Evolutionary conservation across 2,329 filamentous ascomycete species (phyloP).

Genomic region (Ilyonectria sp.): DNA sequence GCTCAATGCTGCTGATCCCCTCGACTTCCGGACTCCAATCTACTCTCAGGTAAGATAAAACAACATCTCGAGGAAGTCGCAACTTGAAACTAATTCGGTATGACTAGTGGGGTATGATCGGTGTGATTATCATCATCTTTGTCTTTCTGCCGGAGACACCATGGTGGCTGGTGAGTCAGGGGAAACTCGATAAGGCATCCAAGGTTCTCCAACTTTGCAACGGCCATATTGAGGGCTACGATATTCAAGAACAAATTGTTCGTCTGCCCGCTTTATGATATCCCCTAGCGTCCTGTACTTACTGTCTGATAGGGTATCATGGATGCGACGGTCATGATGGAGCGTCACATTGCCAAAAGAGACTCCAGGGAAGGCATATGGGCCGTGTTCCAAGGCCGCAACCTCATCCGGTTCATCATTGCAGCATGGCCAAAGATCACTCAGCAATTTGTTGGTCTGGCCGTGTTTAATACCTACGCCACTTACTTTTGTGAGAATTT

Average conservation of each 20-base stretch:
- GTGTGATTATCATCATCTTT: constrained; percentile 23
- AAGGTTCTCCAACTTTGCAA: constrained; percentile 26
- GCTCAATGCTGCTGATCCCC: constrained; percentile 27
- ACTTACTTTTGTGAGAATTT: constrained; percentile 34
- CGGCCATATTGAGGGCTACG: constrained; percentile 27
- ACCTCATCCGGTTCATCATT: constrained; percentile 34
- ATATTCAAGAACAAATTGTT: constrained; percentile 34
- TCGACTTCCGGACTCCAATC: constrained; percentile 31
- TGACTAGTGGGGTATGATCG: constrained; percentile 34
- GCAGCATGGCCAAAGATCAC: constrained; percentile 33
- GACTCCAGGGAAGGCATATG: constrained; percentile 24
- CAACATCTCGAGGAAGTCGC: not conserved
- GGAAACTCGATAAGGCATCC: constrained; percentile 25
- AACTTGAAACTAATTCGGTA: not conserved
- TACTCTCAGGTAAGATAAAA: constrained; percentile 27
- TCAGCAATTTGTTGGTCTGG: constrained; percentile 35
- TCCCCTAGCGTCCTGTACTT: not conserved
- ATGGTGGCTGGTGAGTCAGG: constrained; percentile 35
- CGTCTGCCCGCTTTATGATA: not conserved
- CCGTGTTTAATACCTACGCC: constrained; percentile 36
- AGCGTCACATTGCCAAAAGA: constrained; percentile 27
- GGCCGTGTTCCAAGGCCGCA: constrained; percentile 32
- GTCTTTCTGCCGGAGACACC: constrained; percentile 31
- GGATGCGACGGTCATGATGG: constrained; percentile 28
- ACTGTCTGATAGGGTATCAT: constrained; percentile 22